Evolutionary conservation across 2,329 filamentous ascomycete genomes (phyloP).

Genomic region (Remersonia thermophila): DNA sequence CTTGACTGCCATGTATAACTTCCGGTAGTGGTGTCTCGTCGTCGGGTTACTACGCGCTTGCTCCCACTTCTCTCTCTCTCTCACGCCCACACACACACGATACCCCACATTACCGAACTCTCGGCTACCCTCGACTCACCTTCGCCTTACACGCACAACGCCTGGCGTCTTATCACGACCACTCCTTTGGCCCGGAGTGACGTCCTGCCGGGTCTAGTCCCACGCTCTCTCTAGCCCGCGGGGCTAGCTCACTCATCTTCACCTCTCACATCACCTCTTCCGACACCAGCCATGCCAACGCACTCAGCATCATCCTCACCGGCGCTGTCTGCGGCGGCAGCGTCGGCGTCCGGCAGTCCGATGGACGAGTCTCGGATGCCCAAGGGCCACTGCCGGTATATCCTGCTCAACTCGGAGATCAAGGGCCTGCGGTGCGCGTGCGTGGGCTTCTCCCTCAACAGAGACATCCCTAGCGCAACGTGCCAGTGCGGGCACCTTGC

Average conservation of each 20-base stretch:
- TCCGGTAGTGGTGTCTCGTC: conserved; percentile 14
- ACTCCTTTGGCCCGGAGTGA: too few species aligned
- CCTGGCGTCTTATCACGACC: too few species aligned
- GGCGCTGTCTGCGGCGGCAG: too few species aligned
- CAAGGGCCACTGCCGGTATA: conserved; percentile 47
- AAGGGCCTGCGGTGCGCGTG: conserved; percentile 48
- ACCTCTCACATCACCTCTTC: neutral
- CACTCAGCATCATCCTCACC: conserved; percentile 21
- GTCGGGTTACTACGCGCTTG: conserved; percentile 6
- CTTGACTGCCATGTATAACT: conserved; percentile 17
- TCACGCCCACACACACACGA: neutral
- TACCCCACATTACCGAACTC: neutral
- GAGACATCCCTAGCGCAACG: conserved; percentile 37
- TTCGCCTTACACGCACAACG: too few species aligned
- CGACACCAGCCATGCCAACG: conserved; percentile 17
- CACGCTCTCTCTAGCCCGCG: too few species aligned
- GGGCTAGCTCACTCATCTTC: neutral
- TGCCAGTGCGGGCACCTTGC: conserved; percentile 49
- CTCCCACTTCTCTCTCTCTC: neutral
- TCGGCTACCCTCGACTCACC: neutral
- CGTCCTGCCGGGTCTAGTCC: too few species aligned
- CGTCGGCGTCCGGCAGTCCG: conserved; percentile 2
- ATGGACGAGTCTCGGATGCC: conserved; percentile 38
- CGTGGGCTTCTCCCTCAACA: conserved; percentile 43
- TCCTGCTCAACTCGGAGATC: conserved; percentile 43